Conservation (phyloP, 2,329 filamentous ascomycete genomes). For the Fusarium subtropicale region DNA sequence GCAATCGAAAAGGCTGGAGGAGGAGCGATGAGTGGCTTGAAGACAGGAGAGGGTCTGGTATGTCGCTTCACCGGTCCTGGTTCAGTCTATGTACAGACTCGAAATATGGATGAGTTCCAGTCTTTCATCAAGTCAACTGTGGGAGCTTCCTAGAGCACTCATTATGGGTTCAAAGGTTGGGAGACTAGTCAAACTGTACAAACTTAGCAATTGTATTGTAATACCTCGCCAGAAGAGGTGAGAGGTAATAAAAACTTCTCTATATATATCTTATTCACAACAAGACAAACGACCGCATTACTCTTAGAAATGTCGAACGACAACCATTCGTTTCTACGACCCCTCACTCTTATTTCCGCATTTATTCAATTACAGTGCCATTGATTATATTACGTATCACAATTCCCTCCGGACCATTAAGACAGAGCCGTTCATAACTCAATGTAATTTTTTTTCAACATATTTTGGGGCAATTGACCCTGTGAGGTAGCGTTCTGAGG, state of each 20-base stretch:
- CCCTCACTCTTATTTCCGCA: too few species aligned
- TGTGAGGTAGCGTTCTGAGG: not conserved
- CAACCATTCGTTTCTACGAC: too few species aligned
- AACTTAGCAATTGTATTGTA: not conserved
- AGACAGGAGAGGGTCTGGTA: not conserved
- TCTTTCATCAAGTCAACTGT: not conserved
- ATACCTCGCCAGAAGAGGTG: too few species aligned
- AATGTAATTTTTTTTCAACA: accelerated
- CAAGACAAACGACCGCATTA: too few species aligned
- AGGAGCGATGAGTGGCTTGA: not conserved
- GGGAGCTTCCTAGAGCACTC: not conserved
- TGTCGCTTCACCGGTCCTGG: not conserved
- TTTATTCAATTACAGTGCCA: accelerated
- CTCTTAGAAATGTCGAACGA: too few species aligned
- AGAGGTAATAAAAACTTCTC: too few species aligned
- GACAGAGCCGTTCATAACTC: accelerated
- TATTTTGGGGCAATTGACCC: too few species aligned
- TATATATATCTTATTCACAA: too few species aligned
- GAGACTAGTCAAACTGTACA: not conserved
- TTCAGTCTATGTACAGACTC: not conserved
- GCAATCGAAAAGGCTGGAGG: not conserved
- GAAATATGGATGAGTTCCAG: not conserved
- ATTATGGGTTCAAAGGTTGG: too few species aligned
- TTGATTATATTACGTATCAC: accelerated
- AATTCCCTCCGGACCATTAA: too few species aligned